phyloP scores from a whole-genome alignment of 192 early-diverging fungal species.

The Rhizophagus prolifer region DNA sequence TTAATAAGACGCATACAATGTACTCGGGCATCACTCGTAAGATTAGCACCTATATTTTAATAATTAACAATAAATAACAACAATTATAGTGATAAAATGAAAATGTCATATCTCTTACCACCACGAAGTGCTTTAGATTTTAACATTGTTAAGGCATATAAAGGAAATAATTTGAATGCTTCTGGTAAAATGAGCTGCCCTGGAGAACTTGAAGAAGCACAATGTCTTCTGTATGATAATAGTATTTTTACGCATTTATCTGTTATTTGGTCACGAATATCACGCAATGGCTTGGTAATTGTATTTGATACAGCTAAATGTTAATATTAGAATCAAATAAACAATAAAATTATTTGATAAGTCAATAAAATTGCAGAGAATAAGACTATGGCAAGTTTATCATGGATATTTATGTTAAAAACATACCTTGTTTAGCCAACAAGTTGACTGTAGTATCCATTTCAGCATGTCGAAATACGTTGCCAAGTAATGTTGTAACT shows the following conservation, averaged over 20 bases:
- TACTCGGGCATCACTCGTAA: constrained; percentile 80
- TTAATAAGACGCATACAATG: constrained; percentile 78
- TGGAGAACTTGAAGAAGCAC: constrained; percentile 81
- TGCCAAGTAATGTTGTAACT: constrained; percentile 71
- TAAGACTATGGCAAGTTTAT: background rate
- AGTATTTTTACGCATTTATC: constrained; percentile 88
- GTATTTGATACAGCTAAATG: constrained; percentile 68
- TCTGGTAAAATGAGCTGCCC: constrained; percentile 96
- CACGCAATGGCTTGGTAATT: constrained; percentile 64
- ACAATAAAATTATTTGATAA: no score
- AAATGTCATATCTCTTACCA: constrained; percentile 41
- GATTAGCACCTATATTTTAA: constrained; percentile 38
- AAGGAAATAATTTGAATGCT: constrained; percentile 89
- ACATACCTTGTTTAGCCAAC: constrained; percentile 73
- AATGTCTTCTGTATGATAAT: constrained; percentile 88
- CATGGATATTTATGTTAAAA: background rate
- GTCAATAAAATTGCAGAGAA: no score
- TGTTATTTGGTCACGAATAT: constrained; percentile 78
- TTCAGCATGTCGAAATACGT: constrained; percentile 87
- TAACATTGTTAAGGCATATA: constrained; percentile 80
- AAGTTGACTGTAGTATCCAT: constrained; percentile 91
- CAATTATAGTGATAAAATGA: background rate
- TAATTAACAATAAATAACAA: background rate
- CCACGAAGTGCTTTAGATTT: constrained; percentile 82
- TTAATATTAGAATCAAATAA: background rate